A percentile compares a stretch with the other conserved stretches of the same genome.
Conservation (phyloP, 345 rosid species). For the Iberis pinnata region DNA sequence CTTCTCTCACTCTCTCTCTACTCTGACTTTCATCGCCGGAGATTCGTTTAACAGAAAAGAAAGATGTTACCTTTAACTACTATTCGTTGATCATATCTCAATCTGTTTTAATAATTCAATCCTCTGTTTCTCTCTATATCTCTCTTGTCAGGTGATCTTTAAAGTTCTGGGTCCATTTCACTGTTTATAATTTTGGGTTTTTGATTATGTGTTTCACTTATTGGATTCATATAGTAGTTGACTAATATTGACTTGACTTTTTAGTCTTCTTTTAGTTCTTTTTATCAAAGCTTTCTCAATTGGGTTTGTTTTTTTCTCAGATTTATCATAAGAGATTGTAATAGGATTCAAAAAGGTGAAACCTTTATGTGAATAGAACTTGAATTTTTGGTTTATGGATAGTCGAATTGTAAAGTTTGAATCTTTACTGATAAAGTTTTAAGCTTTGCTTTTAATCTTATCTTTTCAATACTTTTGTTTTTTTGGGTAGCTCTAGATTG, state of each 20-base stretch:
- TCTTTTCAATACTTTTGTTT: constrained; percentile 8
- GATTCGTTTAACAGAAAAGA: background rate
- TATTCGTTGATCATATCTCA: background rate
- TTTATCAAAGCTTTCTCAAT: background rate
- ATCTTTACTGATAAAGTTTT: constrained; percentile 2
- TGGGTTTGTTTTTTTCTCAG: background rate
- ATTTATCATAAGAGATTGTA: background rate
- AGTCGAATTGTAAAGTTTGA: constrained; percentile 4
- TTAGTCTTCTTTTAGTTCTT: constrained; percentile 7
- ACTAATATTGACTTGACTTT: constrained; percentile 2
- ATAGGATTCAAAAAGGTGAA: constrained; percentile 4
- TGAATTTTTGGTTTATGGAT: constrained; percentile 1
- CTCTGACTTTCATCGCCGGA: constrained; percentile 9
- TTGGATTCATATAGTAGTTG: constrained; percentile 8
- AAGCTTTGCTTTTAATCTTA: constrained; percentile 16
- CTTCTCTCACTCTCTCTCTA: constrained; percentile 11
- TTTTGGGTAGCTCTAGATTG: constrained; percentile 13
- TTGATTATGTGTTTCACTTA: constrained; percentile 17
- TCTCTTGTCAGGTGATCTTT: constrained; percentile 19
- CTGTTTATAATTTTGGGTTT: constrained; percentile 7
- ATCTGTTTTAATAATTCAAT: constrained; percentile 12
- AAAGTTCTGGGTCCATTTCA: background rate
- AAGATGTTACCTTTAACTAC: constrained; percentile 8
- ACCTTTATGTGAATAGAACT: background rate
- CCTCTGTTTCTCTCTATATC: constrained; percentile 16